Evolutionary conservation across 345 rosid species (phyloP).

Genomic region (Erucastrum elatum): DNA sequence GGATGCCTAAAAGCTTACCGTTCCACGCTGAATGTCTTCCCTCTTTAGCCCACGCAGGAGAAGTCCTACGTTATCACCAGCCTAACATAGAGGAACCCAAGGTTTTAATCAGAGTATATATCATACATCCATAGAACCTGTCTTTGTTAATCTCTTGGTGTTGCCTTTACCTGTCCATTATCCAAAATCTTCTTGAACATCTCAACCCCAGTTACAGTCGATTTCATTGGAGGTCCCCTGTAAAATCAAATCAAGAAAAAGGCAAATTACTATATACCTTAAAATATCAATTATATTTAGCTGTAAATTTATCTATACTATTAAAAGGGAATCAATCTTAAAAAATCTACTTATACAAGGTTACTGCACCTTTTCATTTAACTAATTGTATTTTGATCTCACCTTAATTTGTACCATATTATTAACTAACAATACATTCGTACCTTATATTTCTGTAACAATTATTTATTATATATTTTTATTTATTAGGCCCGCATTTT

Average conservation of each 20-base stretch:
- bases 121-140: background rate
- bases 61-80: slow-evolving; percentile 99
- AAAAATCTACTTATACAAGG: no score
- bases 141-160: slow-evolving; percentile 11
- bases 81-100: slow-evolving; percentile 48
- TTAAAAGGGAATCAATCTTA: no score
- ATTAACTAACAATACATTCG: no score
- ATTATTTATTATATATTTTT: no score
- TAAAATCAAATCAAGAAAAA: slow-evolving; percentile 26
- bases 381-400: no score
- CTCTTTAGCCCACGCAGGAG: slow-evolving; percentile 92
- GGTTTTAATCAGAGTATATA: background rate
- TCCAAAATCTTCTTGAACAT: slow-evolving; percentile 99
- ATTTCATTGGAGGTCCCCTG: slow-evolving; percentile 75
- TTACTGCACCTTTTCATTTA: no score
- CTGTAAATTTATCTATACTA: no score
- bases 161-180: slow-evolving; percentile 75
- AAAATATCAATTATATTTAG: no score
- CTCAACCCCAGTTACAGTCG: slow-evolving; percentile 94
- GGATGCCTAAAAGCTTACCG: slow-evolving; percentile 47
- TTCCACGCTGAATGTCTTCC: slow-evolving; percentile 91
- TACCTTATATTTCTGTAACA: no score
- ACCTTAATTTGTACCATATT: no score
- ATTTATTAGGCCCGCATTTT: no score
- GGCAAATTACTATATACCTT: background rate